Conservation (phyloP, 352 stramenopile genomes). For the Phytophthora megakarya region DNA sequence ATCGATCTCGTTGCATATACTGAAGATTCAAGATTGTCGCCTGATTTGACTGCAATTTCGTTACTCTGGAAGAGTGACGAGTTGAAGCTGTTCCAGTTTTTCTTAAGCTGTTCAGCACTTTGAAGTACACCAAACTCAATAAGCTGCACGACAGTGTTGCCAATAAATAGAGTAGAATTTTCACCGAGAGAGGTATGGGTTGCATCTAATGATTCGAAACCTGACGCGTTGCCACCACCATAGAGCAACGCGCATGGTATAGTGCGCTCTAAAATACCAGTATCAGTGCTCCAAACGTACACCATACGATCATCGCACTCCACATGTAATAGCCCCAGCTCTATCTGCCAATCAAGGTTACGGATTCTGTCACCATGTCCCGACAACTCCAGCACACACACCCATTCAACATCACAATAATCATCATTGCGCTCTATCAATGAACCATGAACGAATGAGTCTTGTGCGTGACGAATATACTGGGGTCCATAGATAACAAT, state of each 20-base stretch:
- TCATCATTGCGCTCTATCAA: neutral
- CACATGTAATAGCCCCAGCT: conserved; percentile 60
- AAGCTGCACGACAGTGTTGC: conserved; percentile 58
- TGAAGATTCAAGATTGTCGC: conserved; percentile 26
- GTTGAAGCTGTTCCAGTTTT: conserved; percentile 71
- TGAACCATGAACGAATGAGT: conserved; percentile 13
- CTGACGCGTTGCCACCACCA: conserved; percentile 43
- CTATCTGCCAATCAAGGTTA: conserved; percentile 64
- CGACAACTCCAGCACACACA: conserved; percentile 66
- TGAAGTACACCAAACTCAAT: conserved; percentile 70
- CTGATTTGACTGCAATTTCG: neutral
- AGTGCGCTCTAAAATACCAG: conserved; percentile 72
- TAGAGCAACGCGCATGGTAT: conserved; percentile 61
- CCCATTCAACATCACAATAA: conserved; percentile 50
- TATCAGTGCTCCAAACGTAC: conserved; percentile 81
- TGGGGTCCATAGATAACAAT: conserved; percentile 66
- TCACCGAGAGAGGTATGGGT: conserved; percentile 35
- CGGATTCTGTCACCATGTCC: conserved; percentile 63
- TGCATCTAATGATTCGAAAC: neutral
- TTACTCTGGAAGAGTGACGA: conserved; percentile 29
- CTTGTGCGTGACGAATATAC: conserved; percentile 43
- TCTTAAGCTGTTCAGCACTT: conserved; percentile 72
- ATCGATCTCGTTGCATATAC: conserved; percentile 73
- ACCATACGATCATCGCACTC: conserved; percentile 80
- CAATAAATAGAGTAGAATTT: conserved; percentile 58